Evolutionary conservation across 768 basidiomycete genomes (phyloP), one percentile per base, ranked within the genome.

Genomic region (Naganishia onofrii): DNA sequence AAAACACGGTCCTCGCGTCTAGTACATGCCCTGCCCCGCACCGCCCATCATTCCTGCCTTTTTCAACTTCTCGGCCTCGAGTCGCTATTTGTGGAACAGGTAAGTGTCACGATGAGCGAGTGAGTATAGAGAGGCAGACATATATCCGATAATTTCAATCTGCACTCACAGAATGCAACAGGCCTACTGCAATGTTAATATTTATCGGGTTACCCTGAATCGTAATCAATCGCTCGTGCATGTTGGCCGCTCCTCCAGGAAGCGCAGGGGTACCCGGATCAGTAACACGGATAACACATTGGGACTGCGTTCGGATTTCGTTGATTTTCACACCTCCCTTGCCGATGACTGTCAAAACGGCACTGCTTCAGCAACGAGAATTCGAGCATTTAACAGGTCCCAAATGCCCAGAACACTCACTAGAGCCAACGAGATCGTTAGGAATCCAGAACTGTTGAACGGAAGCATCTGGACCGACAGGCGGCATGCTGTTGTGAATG

Each of bases 241-340:
- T 80, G 70, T 78, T 79, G 55, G 75, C 78, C 8, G 79, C 74
- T 29, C 74, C 73, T 0, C 80, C 80, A 29, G 93, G 91, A 36
- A 87, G 87, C 38, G 89, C 89, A 1, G 88, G 85, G 13, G 90
- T 91, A 60, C 93, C 93, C 38, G 95, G 93, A 76, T 99, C 96
- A 89, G 95, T 96, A 66, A 99, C 97, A 82, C 96, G 93, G 82
- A 99, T 97, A 76, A 93, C 89, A 81, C 93, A 95, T 31, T 90
- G 90, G 73, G 92, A 94, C 87, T 92, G 90, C 73, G 92, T 88
- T 74, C 96, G 86, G 73, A 99, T 96, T 83, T 99, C 96, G 77
- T 98, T 98, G 84, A 99, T 99, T 83, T 98, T 99, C 79, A 89
- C 88, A 12, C 96, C 96, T 23, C 92, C 95, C 81, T 98, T 98